Conservation (phyloP, 352 stramenopile species). For the Phytophthora fragariae region DNA sequence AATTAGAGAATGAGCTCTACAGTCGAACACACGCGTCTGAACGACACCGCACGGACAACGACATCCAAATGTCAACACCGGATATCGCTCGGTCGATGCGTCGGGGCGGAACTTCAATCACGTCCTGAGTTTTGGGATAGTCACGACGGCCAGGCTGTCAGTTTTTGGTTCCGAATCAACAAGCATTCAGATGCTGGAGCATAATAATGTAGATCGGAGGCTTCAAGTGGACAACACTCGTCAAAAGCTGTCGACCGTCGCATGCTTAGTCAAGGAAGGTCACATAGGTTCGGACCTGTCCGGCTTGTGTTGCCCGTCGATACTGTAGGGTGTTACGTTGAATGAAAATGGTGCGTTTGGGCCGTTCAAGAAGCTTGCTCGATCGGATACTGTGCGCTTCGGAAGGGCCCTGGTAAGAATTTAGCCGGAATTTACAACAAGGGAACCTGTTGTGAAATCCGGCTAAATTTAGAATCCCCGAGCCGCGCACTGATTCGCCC, state of each 20-base stretch:
- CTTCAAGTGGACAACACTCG: constrained; percentile 6
- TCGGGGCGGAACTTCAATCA: background rate
- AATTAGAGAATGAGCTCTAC: constrained; percentile 13
- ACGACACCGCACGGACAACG: background rate
- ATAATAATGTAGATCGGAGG: constrained; percentile 11
- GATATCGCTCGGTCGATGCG: background rate
- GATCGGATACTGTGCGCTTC: too few species aligned
- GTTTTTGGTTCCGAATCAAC: background rate
- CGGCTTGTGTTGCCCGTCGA: too few species aligned
- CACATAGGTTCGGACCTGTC: too few species aligned
- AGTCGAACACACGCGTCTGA: background rate
- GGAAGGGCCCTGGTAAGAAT: too few species aligned
- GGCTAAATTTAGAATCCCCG: too few species aligned
- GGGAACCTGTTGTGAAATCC: too few species aligned
- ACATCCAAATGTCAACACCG: constrained; percentile 2
- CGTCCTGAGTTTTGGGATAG: constrained; percentile 2
- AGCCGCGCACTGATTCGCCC: too few species aligned
- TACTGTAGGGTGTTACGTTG: too few species aligned
- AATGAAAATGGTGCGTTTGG: too few species aligned
- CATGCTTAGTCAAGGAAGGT: background rate
- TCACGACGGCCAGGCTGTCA: background rate
- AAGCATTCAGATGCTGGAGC: background rate
- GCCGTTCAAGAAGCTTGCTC: too few species aligned
- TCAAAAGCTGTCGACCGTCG: background rate
- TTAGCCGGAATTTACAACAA: too few species aligned